Evolutionary conservation across 2,329 filamentous ascomycete species (phyloP), one percentile per base, ranked within the genome.

Genomic region (Microsporum canis): DNA sequence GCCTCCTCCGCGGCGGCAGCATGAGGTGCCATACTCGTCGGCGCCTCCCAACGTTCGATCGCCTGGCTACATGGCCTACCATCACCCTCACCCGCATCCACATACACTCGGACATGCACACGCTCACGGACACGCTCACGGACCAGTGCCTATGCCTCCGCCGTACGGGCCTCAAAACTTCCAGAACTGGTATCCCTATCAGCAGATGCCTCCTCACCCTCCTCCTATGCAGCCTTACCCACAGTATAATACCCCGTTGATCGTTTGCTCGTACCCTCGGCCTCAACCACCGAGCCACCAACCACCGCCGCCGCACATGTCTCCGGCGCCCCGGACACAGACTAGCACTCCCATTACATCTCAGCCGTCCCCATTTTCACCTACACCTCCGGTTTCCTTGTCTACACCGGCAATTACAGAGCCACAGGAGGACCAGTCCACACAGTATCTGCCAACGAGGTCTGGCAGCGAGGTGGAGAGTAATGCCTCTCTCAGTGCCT

Each of bases 51-150:
- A 79, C 66, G 80, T 85, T 73, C 76, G 76, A 62, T 78, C 82
- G 61, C 80, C 82, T 64, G 83, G 76, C 57, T 83, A 87, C 68
- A 84, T 84, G 78, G 68, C 73, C 67, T 75, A 77, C 66, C 79
- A 71, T 77, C 81, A 60, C 79, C 84, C 61, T 75, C 85, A 64
- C 79, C 84, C 74, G 80, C 64, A 65, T 34, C 31, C 51, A 12
- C 51, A 55, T 14, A 14, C 45, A 31, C 45, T 31, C 5, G 39
- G 23, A 7, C 51, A 55, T n/a, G 14, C 51, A 34, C 51, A 55
- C 51, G 31, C 51, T 55, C 51, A 38, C 51, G 83, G 61, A 75
- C 85, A 64, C 79, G 84, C 74, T 80, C 64, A 65, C 39, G 59
- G 60, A 29, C 84, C 69, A 76, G 81, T 70, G 75, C 83, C 70